Conservation (phyloP, 257 asterid genomes). For the Nemophila menziesii region DNA sequence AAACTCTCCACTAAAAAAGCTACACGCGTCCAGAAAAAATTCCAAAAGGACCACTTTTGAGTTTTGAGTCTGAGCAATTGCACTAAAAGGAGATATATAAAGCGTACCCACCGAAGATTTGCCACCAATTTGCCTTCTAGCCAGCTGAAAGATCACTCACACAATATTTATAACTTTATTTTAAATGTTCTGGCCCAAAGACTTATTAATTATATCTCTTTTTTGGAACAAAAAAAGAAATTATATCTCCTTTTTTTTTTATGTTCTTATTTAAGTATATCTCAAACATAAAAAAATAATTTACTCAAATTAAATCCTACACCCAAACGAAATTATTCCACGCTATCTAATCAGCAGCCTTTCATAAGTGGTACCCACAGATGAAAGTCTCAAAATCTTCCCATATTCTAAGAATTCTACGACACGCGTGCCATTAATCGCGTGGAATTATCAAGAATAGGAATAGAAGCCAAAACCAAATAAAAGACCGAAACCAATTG, state of each 20-base stretch:
- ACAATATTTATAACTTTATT: not conserved
- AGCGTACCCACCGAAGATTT: not conserved
- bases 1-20: not conserved
- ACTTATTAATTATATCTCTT: too few species aligned
- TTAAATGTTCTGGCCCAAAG: too few species aligned
- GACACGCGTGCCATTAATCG: conserved; percentile 2
- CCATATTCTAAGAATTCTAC: not conserved
- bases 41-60: not conserved
- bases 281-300: not conserved
- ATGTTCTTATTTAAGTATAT: too few species aligned
- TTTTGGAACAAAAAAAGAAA: too few species aligned
- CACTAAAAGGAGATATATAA: not conserved
- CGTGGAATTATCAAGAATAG: conserved; percentile 6
- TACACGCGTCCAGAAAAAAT: not conserved
- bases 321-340: conserved; percentile 1
- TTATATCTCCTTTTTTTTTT: too few species aligned
- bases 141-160: conserved; percentile 15
- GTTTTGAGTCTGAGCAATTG: not conserved
- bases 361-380: conserved; percentile 16
- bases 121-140: conserved; percentile 14
- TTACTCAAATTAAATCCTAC: conserved; percentile 1
- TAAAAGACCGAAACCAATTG: conserved; percentile 10
- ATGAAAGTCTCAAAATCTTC: conserved; percentile 8
- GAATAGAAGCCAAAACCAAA: conserved; percentile 24
- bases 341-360: conserved; percentile 13